phyloP scores from a whole-genome alignment of 2,329 filamentous ascomycete species.

The Phialophora expanda region DNA sequence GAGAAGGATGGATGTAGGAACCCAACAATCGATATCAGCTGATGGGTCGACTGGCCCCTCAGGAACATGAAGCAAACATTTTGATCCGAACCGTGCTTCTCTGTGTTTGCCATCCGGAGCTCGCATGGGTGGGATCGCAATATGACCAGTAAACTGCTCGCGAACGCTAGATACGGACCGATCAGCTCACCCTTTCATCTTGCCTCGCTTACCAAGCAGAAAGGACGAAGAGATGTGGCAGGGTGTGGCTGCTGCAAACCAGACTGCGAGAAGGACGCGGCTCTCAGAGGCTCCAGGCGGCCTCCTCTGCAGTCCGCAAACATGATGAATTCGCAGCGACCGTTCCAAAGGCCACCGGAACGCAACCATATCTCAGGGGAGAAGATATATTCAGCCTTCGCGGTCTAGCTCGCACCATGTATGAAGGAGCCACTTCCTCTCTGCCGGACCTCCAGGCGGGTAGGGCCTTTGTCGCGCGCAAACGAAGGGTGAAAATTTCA shows the following conservation, averaged over 20 bases:
- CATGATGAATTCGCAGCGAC: background rate
- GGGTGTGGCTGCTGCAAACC: background rate
- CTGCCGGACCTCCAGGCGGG: background rate
- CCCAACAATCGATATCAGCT: background rate
- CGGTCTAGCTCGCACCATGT: background rate
- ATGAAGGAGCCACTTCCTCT: background rate
- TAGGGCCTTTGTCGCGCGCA: background rate
- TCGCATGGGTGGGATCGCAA: background rate
- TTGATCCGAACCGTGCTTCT: background rate
- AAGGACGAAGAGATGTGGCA: background rate
- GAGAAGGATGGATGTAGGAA: background rate
- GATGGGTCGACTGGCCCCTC: background rate
- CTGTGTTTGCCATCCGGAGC: background rate
- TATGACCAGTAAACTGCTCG: background rate
- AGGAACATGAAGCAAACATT: constrained; percentile 3
- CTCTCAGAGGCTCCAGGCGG: background rate
- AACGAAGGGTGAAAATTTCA: background rate
- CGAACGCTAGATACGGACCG: background rate
- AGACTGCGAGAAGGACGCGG: background rate
- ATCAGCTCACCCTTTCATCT: background rate
- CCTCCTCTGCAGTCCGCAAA: background rate
- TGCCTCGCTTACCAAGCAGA: background rate
- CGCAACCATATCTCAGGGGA: background rate
- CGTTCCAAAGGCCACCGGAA: background rate
- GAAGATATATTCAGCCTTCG: background rate